These are phyloP conservation scores for Hyaloperonospora arabidopsidis DNA, from an alignment of 352 stramenopile genomes.

Conservation along the genomic window DNA sequence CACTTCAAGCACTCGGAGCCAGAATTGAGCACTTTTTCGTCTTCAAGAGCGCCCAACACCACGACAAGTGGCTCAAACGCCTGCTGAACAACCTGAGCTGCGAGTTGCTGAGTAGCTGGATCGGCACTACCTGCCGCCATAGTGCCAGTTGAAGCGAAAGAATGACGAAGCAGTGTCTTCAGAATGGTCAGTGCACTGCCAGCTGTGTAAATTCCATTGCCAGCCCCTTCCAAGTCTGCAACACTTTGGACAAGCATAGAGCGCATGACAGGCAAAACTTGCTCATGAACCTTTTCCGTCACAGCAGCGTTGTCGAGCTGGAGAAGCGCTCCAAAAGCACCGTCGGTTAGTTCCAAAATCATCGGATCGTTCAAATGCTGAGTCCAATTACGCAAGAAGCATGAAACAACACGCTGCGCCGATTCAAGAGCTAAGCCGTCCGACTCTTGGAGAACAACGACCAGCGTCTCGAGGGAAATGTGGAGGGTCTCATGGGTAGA, in stretches of 20 bases:
- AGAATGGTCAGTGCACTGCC: slow-evolving; percentile 59
- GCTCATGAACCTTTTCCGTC: slow-evolving; percentile 47
- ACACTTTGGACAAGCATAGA: slow-evolving; percentile 52
- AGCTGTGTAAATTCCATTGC: slow-evolving; percentile 56
- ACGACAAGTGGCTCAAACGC: slow-evolving; percentile 66
- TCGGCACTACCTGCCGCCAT: slow-evolving; percentile 21
- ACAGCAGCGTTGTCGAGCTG: slow-evolving; percentile 56
- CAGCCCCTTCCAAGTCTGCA: slow-evolving; percentile 35
- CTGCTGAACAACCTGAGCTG: slow-evolving; percentile 54
- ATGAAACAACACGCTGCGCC: slow-evolving; percentile 39
- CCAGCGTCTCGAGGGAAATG: slow-evolving; percentile 68
- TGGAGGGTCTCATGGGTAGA: slow-evolving; percentile 68
- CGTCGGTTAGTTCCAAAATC: slow-evolving; percentile 65
- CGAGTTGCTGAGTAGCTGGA: slow-evolving; percentile 38
- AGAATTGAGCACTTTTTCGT: slow-evolving; percentile 69
- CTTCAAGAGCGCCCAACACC: slow-evolving; percentile 51
- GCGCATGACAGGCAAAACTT: slow-evolving; percentile 53
- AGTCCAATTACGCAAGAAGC: slow-evolving; percentile 61
- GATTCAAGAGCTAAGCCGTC: slow-evolving; percentile 30
- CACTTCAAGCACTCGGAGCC: slow-evolving; percentile 79
- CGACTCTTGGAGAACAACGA: slow-evolving; percentile 62
- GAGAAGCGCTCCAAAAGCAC: slow-evolving; percentile 55
- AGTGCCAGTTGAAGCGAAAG: slow-evolving; percentile 39
- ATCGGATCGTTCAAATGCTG: slow-evolving; percentile 69
- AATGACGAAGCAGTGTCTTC: slow-evolving; percentile 67